phyloP scores from a whole-genome alignment of 2,329 filamentous ascomycete genomes.

The Knufia fluminis region DNA sequence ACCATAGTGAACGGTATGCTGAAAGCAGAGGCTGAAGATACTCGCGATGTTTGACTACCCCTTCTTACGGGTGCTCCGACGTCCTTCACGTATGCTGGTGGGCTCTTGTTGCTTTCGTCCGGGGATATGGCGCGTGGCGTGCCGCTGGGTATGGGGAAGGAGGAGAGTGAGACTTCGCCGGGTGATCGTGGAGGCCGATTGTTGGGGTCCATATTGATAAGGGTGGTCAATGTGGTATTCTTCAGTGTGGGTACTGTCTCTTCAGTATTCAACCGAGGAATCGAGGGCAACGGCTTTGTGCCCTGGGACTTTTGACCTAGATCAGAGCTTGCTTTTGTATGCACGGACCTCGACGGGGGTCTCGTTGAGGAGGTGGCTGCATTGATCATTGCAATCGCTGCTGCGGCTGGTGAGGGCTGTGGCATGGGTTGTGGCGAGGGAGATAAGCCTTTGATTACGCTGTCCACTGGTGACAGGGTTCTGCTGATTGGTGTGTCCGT shows the following conservation, averaged over 20 bases:
- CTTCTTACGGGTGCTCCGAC: neutral
- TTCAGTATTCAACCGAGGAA: neutral
- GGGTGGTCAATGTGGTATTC: neutral
- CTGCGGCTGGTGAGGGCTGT: neutral
- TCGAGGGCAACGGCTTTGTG: neutral
- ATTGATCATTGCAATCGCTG: constrained; percentile 4
- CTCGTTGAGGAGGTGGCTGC: constrained; percentile 1
- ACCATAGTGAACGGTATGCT: constrained; percentile 10
- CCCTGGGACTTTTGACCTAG: neutral
- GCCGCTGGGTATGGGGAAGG: constrained; percentile 6
- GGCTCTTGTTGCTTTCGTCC: neutral
- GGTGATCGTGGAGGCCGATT: neutral
- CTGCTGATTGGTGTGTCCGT: neutral
- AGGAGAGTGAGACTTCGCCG: constrained; percentile 6
- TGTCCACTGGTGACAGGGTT: neutral
- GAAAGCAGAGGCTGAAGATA: constrained; percentile 3
- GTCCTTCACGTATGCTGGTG: constrained; percentile 7
- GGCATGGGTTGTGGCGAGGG: neutral
- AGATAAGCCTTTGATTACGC: neutral
- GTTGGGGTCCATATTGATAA: neutral
- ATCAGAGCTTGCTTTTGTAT: neutral
- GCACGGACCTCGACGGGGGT: neutral
- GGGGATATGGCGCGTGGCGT: constrained; percentile 2
- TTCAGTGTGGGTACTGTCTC: neutral
- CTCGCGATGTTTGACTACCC: neutral